Conservation (phyloP, 495 filamentous ascomycete species). For the Daldinia concentrica region DNA sequence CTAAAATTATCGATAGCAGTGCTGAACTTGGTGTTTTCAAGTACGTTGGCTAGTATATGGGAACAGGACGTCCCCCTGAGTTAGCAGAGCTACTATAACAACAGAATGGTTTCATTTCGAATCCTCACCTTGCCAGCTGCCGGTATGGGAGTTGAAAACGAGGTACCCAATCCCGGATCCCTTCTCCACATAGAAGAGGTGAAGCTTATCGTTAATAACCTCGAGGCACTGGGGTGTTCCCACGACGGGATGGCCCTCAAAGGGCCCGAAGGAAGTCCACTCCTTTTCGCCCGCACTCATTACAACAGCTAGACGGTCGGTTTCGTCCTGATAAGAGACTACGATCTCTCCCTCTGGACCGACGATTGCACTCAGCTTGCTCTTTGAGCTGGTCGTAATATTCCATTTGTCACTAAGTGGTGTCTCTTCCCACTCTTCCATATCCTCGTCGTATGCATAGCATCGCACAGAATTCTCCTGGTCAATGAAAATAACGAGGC, state of each 20-base stretch:
- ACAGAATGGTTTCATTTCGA: not conserved
- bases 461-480: slow-evolving; percentile 23
- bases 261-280: slow-evolving; percentile 25
- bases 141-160: slow-evolving; percentile 58
- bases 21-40: slow-evolving; percentile 23
- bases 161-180: slow-evolving; percentile 67
- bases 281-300: slow-evolving; percentile 10
- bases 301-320: slow-evolving; percentile 17
- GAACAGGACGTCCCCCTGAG: not conserved
- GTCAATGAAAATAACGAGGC: slow-evolving; percentile 32
- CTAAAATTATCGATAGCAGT: slow-evolving; percentile 27
- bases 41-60: slow-evolving; percentile 10
- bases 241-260: slow-evolving; percentile 16
- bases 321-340: slow-evolving; percentile 31
- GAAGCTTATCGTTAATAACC: slow-evolving; percentile 24
- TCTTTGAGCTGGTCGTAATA: slow-evolving; percentile 16
- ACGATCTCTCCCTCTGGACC: slow-evolving; percentile 27
- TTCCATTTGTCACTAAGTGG: slow-evolving; percentile 29
- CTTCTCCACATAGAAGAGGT: slow-evolving; percentile 30
- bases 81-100: not conserved
- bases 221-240: slow-evolving; percentile 35
- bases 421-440: slow-evolving; percentile 37
- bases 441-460: slow-evolving; percentile 31
- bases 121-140: slow-evolving; percentile 63
- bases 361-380: slow-evolving; percentile 24